Conservation (phyloP, 352 stramenopile genomes). For the Phytophthora hybrid region DNA sequence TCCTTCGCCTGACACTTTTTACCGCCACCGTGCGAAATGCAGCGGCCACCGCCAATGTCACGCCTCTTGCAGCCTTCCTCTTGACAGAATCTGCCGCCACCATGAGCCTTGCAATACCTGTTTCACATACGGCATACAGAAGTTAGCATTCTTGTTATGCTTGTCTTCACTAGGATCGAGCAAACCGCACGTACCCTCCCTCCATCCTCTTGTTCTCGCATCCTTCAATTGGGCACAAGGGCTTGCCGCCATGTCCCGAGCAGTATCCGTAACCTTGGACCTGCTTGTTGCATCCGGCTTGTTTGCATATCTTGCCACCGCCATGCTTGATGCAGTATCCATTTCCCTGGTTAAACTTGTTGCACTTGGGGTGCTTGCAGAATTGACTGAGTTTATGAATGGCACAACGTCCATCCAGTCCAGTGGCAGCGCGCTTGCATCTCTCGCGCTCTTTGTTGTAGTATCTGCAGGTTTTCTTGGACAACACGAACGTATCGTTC, state of each 20-base stretch:
- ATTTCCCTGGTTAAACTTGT: conserved; percentile 89
- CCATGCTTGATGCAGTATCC: conserved; percentile 89
- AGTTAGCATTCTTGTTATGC: neutral
- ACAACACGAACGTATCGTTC: conserved; percentile 28
- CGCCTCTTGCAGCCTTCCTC: conserved; percentile 77
- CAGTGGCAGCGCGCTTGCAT: conserved; percentile 71
- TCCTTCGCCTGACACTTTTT: conserved; percentile 81
- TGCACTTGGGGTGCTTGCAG: conserved; percentile 79
- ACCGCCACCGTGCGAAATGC: conserved; percentile 87
- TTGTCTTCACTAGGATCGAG: neutral
- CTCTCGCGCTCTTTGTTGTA: conserved; percentile 76
- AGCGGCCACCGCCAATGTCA: conserved; percentile 88
- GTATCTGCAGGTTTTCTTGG: conserved; percentile 71
- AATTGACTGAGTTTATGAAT: conserved; percentile 90
- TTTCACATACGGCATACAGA: conserved; percentile 6
- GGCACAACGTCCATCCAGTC: conserved; percentile 75
- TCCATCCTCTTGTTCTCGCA: conserved; percentile 90
- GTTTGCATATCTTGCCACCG: conserved; percentile 87
- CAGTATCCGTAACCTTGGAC: conserved; percentile 89
- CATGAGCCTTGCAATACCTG: conserved; percentile 88
- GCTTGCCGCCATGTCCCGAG: conserved; percentile 83
- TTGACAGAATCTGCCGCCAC: conserved; percentile 83
- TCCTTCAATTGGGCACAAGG: conserved; percentile 73
- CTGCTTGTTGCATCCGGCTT: conserved; percentile 81
- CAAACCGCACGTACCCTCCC: conserved; percentile 48